A percentile compares a stretch with the other conserved stretches of the same genome.
Evolutionary conservation across 768 basidiomycete species (phyloP).

Genomic region (Suillus decipiens): DNA sequence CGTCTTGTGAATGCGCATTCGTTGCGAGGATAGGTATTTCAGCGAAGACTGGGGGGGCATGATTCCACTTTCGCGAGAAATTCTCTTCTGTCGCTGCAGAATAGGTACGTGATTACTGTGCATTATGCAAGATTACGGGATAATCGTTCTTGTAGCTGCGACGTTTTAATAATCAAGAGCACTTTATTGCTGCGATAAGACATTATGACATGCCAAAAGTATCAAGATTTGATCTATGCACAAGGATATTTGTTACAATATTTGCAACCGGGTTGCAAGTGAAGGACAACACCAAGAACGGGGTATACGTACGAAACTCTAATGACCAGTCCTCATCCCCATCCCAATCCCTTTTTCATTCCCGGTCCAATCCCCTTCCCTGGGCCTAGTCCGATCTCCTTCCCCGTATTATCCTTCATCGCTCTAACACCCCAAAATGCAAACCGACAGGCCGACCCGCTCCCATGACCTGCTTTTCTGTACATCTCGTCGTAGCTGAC

Average conservation of each 20-base stretch:
- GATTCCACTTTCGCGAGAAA: neutral
- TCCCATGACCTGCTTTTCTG: slow-evolving; percentile 38
- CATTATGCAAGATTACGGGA: neutral
- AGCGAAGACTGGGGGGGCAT: neutral
- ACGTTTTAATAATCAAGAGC: neutral
- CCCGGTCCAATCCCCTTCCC: slow-evolving; percentile 24
- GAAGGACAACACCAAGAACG: neutral
- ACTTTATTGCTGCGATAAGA: neutral
- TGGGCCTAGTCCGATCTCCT: slow-evolving; percentile 36
- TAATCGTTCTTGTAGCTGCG: neutral
- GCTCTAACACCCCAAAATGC: slow-evolving; percentile 43
- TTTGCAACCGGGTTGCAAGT: neutral
- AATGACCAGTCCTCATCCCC: neutral
- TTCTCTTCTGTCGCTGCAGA: neutral
- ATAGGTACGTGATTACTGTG: neutral
- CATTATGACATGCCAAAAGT: neutral
- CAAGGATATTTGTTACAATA: neutral
- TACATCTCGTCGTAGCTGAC: slow-evolving; percentile 37
- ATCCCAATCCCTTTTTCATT: neutral
- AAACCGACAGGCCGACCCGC: slow-evolving; percentile 29
- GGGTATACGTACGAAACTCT: slow-evolving; percentile 2
- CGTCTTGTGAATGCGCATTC: neutral
- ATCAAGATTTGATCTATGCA: slow-evolving; percentile 1
- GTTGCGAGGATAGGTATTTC: neutral
- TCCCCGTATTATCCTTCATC: slow-evolving; percentile 32